Conservation (phyloP, 1,139 yeast species). For the Scheffersomyces titani region DNA sequence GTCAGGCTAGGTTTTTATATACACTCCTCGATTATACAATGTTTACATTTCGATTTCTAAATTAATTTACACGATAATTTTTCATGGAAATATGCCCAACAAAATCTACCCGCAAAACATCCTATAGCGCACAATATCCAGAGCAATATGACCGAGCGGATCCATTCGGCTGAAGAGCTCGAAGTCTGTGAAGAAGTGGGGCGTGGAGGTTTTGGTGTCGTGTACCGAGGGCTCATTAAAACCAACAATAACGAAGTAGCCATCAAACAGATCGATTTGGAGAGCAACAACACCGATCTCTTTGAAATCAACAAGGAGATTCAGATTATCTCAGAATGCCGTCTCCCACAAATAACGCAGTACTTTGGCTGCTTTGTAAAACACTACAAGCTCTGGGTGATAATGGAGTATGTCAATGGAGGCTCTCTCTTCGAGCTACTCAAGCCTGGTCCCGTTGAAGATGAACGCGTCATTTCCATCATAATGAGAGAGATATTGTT, state of each 20-base stretch:
- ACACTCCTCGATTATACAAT: background rate
- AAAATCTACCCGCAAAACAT: background rate
- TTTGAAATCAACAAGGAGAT: conserved; percentile 82
- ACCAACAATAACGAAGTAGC: conserved; percentile 57
- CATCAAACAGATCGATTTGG: conserved; percentile 75
- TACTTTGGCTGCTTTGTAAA: conserved; percentile 82
- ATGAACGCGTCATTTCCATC: conserved; percentile 53
- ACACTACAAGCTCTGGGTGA: conserved; percentile 80
- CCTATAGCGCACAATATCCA: conserved; percentile 2
- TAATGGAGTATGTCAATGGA: conserved; percentile 83
- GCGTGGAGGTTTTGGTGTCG: conserved; percentile 87
- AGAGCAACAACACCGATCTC: conserved; percentile 72
- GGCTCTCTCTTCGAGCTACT: conserved; percentile 76
- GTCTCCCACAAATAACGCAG: conserved; percentile 66
- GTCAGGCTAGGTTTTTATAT: background rate
- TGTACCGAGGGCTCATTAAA: conserved; percentile 68
- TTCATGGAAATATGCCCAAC: conserved; percentile 5
- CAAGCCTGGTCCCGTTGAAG: conserved; percentile 57
- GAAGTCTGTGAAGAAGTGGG: conserved; percentile 78
- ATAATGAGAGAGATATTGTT: conserved; percentile 58
- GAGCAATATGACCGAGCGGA: conserved; percentile 15
- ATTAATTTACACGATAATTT: background rate
- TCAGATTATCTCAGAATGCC: conserved; percentile 72
- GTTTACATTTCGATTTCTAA: background rate
- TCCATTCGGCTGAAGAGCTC: conserved; percentile 39